Base-by-base conservation (phyloP, 192 early-diverging fungal genomes). In the Pilaira anomala region DNA sequence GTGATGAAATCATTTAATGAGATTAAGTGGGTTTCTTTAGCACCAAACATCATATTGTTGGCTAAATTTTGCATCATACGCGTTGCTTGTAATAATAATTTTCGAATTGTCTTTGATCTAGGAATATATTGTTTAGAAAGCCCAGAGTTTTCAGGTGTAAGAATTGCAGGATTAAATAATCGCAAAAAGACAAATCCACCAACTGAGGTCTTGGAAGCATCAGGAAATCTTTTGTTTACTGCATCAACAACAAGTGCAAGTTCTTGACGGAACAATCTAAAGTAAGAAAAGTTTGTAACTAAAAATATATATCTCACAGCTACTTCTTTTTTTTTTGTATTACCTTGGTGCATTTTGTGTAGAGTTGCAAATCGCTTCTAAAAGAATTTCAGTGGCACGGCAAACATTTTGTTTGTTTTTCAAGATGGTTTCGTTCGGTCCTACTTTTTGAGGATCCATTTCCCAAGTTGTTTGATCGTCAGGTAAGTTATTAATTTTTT, bases 11-110 rank as follows among this genome's bases (percentile, higher is more conserved):
- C 85, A 71, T 98, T 98, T 18, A 96, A 81, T 12, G 85, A 84
- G 18, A 83, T 84, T 93, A 98, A 92, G 67, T 89, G 95, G 0
- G 85, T 83, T 78, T 98, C 96, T 75, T 97, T 97, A 60, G 83
- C 83, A 40, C 94, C 94, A 78, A 98, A 98, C 39, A 92, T 78
- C n/a, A 96, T 91, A 66, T 96, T 90, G 73, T 97, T 98, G 22
- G 95, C 93, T 63, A 98, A 68, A 67, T 97, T 97, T 63, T 97
- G 95, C 50, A 98, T 95, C 18, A 97, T 89, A 74, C 97, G 97
- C 16, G 93, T 96, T 49, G 88, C 88, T 44, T 96, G 77, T 24
- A 98, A 72, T 40, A 97, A 71, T 24, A 94, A 88, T 44, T 93
- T 85, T 42, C 90, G 81, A 28, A 93, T 69, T 29, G 92, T 87